Base-by-base conservation (phyloP, 2,329 filamentous ascomycete genomes). In the Cladosporium sp. region DNA sequence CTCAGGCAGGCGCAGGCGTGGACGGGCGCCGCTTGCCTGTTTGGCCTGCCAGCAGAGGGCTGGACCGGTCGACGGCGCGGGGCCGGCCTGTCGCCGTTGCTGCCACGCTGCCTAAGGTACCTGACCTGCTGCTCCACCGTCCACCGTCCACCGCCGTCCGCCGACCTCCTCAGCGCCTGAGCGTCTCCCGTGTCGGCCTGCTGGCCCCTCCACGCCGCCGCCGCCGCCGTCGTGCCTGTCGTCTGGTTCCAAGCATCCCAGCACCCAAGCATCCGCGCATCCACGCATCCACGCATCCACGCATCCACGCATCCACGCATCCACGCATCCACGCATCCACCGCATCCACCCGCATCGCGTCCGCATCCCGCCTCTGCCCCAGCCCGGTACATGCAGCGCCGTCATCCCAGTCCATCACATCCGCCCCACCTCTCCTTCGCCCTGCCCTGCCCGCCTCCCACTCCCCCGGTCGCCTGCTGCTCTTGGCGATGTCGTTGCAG, bases 11-110 rank as follows among this genome's bases (percentile, higher is more conserved):
- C 35, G 35, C 14, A n/a, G 35, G 45, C 34, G 19, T 32, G 46
- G 35, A 49, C 46, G 46, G 42, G 46, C 38, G 43, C 28, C 37
- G n/a, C 46, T 42, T 50, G 38, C 46, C 46, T 35, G 11, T 50
- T 43, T 43, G 16, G 46, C 46, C 43, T 50, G 43, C 46, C 46
- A 49, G 46, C 46, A 49, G 46, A 22, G n/a, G 38, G 40, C 46
- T 43, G 38, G 46, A 43, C 34, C 46, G 46, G 28, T 8, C 32
- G 31, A 38, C 40, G 13, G 38, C 46, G 46, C 40, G 38, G 38
- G 35, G 40, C 22, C 32, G 32, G 14, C 22, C 8, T 41, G 16
- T 22, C 22, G 40, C 16, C 11, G 19, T 22, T 42, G 40, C 40
- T 42, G 13, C 40, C 19, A 9, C 37, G 8, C 16, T 43, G 46